Base-by-base conservation (phyloP, 2,329 filamentous ascomycete genomes). In the Claviceps quebecensis region DNA sequence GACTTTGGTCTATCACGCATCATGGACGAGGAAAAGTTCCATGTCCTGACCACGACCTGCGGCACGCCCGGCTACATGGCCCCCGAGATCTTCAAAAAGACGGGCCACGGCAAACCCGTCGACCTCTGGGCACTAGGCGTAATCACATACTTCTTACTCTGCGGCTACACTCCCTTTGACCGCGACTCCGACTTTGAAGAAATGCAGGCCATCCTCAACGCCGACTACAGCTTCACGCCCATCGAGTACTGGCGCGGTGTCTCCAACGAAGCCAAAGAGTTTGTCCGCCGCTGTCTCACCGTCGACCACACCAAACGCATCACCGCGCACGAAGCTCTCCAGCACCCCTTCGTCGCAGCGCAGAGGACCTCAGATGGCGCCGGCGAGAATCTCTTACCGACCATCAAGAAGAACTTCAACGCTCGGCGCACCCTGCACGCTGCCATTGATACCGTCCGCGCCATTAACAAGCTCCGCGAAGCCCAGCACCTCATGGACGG, bases 61-160 rank as follows among this genome's bases (percentile, higher is more conserved):
- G 93, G 93, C 54, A 98, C 93, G 1, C 93, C 93, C 3, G 93
- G 93, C 47, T 98, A 98, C 70, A 98, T 98, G 93, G 93, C 93
- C 2, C 93, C 93, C 22, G 93, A 98, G 67, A 98, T 98, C 62
- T 98, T 98, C 72, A 95, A 95, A 69, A 98, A 98, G 75, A 90
- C 86, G 7, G 93, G 93, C 26, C 93, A 98, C 66, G 93, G 93
- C 56, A 98, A 97, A 69, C 90, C 93, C 59, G 93, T 98, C 50
- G 93, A 98, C 67, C 84, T 98, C 57, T 98, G 93, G 93, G 93
- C 93, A 39, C 88, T 97, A 56, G 93, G 93, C 46, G 93, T 98
- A 44, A 98, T 98, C 64, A 97, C 93, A 36, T 98, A 97, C 73
- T 98, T 98, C 72, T 75, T 98, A 34, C 83, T 98, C 48, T 97